phyloP scores from a whole-genome alignment of 768 basidiomycete species.

The Termitomyces sp. region DNA sequence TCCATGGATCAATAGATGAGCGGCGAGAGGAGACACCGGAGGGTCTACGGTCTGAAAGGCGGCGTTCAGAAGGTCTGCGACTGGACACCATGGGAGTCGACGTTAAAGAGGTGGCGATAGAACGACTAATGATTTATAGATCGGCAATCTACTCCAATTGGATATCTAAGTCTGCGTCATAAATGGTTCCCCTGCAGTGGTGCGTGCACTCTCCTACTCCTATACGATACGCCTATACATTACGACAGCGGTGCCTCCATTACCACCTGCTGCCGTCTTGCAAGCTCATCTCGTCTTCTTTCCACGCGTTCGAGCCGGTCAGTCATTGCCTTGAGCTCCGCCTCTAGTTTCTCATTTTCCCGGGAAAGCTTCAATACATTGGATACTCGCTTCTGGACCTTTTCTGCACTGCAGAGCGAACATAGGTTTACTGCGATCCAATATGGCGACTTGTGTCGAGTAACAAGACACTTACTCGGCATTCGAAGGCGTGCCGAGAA shows the following conservation, averaged over 20 bases:
- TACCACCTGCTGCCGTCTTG: conserved; percentile 21
- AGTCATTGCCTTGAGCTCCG: conserved; percentile 68
- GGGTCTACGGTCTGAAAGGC: conserved; percentile 37
- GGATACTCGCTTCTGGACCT: conserved; percentile 66
- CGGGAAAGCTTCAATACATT: conserved; percentile 71
- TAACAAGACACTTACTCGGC: conserved; percentile 41
- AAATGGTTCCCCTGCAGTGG: background rate
- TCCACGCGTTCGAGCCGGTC: conserved; percentile 73
- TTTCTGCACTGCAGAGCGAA: conserved; percentile 31
- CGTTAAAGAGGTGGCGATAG: background rate
- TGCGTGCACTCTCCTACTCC: background rate
- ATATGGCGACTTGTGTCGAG: conserved; percentile 5
- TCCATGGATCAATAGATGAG: conserved; percentile 71
- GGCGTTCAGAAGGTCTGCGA: conserved; percentile 44
- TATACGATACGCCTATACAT: background rate
- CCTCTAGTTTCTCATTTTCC: conserved; percentile 77
- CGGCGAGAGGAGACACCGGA: conserved; percentile 52
- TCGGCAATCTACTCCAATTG: conserved; percentile 8
- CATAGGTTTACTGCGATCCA: conserved; percentile 14
- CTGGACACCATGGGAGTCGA: conserved; percentile 22
- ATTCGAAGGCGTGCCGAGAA: conserved; percentile 29
- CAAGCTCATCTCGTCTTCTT: conserved; percentile 46
- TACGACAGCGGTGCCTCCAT: conserved; percentile 13
- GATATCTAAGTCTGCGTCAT: background rate
- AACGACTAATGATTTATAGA: conserved; percentile 3